These are phyloP conservation scores for Oryza officinalis DNA, from an alignment of 176 grass and related monocot species.

Conservation along the genomic window DNA sequence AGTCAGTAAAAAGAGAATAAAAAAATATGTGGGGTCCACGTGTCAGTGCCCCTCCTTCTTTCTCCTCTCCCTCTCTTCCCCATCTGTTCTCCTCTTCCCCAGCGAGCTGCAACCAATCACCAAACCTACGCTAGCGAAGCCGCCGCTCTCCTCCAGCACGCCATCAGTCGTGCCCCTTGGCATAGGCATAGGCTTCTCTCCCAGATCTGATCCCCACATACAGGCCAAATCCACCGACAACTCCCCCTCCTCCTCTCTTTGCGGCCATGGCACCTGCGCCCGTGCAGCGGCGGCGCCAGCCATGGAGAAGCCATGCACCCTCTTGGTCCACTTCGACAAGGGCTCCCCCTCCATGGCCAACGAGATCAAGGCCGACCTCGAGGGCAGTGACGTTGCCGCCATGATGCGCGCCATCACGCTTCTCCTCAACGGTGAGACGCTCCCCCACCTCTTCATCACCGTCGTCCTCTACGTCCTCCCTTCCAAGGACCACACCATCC, in stretches of 20 bases:
- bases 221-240: conserved; percentile 13
- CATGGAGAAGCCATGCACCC: conserved; percentile 57
- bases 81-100: no score
- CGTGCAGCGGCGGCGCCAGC: neutral
- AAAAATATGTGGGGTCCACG: no score
- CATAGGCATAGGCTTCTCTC: neutral
- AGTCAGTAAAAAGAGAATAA: no score
- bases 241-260: neutral
- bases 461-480: conserved; percentile 66
- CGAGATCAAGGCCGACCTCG: conserved; percentile 65
- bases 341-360: conserved; percentile 54
- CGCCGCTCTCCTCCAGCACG: no score
- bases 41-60: no score
- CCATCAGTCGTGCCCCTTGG: no score
- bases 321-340: conserved; percentile 73
- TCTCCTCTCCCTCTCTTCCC: no score
- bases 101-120: no score
- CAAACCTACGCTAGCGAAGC: no score
- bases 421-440: conserved; percentile 53
- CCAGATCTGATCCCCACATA: neutral
- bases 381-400: conserved; percentile 49
- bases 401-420: conserved; percentile 67
- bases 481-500: conserved; percentile 61
- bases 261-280: no score
- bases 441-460: conserved; percentile 68